Conservation (phyloP, 2,329 filamentous ascomycete species). For the Xylaria sp. region DNA sequence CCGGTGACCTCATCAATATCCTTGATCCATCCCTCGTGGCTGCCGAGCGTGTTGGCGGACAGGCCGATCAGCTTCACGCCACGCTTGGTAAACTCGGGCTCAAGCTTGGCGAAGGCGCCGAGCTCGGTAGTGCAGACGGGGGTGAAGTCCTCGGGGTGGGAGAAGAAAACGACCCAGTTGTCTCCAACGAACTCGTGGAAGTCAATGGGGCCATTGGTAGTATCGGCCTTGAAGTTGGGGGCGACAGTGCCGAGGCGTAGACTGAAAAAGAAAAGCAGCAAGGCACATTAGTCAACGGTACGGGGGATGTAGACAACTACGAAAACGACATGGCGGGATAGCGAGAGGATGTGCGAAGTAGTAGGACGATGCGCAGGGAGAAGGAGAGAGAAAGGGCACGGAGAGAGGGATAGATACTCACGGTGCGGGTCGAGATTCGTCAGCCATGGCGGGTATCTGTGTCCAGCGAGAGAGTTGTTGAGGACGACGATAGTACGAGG, state of each 20-base stretch:
- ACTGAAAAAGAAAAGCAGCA: constrained; percentile 50
- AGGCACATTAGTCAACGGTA: constrained; percentile 15
- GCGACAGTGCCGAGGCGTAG: constrained; percentile 75
- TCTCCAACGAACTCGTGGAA: constrained; percentile 85
- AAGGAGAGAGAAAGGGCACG: background rate
- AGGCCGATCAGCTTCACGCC: constrained; percentile 92
- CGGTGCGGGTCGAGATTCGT: constrained; percentile 46
- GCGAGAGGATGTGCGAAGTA: background rate
- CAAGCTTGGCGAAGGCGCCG: constrained; percentile 89
- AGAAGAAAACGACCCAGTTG: constrained; percentile 86
- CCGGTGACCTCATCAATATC: constrained; percentile 85
- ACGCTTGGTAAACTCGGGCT: constrained; percentile 87
- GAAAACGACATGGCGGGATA: background rate
- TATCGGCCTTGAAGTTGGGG: constrained; percentile 86
- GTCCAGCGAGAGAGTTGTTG: background rate
- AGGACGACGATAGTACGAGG: background rate
- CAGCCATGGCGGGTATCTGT: constrained; percentile 44
- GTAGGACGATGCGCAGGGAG: background rate
- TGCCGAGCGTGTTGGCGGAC: constrained; percentile 84
- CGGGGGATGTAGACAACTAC: background rate
- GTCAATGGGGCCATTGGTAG: constrained; percentile 80
- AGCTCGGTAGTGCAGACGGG: constrained; percentile 97
- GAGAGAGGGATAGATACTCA: constrained; percentile 39
- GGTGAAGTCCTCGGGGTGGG: constrained; percentile 90
- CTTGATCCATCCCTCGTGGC: constrained; percentile 89